These are phyloP conservation scores for Fulvia fulva DNA, from an alignment of 2,329 filamentous ascomycete species.

Conservation along the genomic window DNA sequence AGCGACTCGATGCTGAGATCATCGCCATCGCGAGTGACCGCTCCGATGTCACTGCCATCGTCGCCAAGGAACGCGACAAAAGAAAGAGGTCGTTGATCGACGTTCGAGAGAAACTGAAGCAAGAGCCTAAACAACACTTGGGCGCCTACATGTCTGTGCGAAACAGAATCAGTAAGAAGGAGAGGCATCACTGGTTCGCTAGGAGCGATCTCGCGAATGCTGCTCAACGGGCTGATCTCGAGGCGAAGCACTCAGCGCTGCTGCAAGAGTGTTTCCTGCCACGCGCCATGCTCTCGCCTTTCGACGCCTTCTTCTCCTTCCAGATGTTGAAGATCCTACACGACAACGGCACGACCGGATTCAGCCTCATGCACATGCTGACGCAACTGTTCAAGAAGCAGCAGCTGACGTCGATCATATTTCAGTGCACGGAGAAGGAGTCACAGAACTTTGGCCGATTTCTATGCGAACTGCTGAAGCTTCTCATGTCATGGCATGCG, in stretches of 20 bases:
- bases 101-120: constrained; percentile 64
- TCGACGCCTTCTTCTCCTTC: constrained; percentile 86
- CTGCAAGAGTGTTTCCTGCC: constrained; percentile 93
- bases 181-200: constrained; percentile 75
- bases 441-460: constrained; percentile 92
- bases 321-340: constrained; percentile 85
- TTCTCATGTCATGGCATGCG: constrained; percentile 79
- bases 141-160: constrained; percentile 64
- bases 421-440: constrained; percentile 83
- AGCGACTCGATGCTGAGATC: constrained; percentile 63
- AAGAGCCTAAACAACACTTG: constrained; percentile 69
- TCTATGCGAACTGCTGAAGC: constrained; percentile 73
- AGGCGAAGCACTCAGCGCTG: constrained; percentile 67
- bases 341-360: constrained; percentile 75
- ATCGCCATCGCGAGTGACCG: constrained; percentile 66
- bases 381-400: constrained; percentile 82
- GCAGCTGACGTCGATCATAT: constrained; percentile 75
- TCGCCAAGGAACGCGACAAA: constrained; percentile 63
- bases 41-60: constrained; percentile 65
- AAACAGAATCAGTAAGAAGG: constrained; percentile 65
- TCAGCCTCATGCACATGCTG: constrained; percentile 79
- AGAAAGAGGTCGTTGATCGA: constrained; percentile 67
- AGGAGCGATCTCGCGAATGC: constrained; percentile 15
- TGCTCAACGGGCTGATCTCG: constrained; percentile 38
- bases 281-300: constrained; percentile 73